Conservation (phyloP, 768 basidiomycete genomes). For the Fomitopsis serialis region DNA sequence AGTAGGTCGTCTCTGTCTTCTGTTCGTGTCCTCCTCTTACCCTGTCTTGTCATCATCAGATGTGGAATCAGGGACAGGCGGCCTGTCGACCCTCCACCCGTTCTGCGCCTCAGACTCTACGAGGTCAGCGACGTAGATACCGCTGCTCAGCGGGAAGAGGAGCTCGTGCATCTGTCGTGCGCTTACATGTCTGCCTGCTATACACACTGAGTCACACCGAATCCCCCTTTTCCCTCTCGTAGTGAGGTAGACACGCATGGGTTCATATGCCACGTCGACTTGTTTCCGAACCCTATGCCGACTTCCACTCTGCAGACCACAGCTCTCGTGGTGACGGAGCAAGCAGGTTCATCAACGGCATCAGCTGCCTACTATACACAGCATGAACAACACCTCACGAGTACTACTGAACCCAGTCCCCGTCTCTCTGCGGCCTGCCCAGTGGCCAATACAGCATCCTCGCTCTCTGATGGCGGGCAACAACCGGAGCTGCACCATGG, state of each 20-base stretch:
- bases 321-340: too few species aligned
- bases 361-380: too few species aligned
- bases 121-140: conserved; percentile 8
- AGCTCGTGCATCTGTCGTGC: conserved; percentile 14
- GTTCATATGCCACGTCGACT: conserved; percentile 70
- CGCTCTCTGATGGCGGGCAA: too few species aligned
- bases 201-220: neutral
- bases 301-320: neutral
- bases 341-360: neutral
- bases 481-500: too few species aligned
- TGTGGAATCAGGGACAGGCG: conserved; percentile 21
- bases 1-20: conserved; percentile 1
- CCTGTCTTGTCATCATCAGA: conserved; percentile 6
- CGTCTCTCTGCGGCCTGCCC: too few species aligned
- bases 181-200: neutral
- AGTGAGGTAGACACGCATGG: conserved; percentile 32
- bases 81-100: conserved; percentile 21
- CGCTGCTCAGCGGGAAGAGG: conserved; percentile 10
- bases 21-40: too few species aligned
- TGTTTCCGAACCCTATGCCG: conserved; percentile 47
- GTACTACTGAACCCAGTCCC: too few species aligned
- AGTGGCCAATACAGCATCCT: too few species aligned
- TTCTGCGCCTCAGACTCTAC: conserved; percentile 20
- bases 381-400: too few species aligned
- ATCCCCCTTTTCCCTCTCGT: neutral